Percentiles rank a stretch among this genome's conserved stretches.
Evolutionary conservation across 805 yeast species (phyloP).

Genomic region (Henningerozyma blattae): DNA sequence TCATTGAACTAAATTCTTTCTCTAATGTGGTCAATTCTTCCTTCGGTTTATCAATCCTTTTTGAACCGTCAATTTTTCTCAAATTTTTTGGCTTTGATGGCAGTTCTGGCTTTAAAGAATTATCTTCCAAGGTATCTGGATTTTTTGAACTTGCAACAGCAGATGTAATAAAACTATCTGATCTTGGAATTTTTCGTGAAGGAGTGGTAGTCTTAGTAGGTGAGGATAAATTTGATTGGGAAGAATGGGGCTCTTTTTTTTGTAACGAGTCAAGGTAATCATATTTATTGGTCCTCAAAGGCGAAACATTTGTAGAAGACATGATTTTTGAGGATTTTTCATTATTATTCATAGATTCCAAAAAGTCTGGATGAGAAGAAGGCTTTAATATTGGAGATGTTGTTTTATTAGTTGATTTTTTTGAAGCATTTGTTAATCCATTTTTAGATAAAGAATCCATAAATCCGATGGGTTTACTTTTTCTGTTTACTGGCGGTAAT

Average conservation of each 20-base stretch:
- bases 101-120: slow-evolving; percentile 6
- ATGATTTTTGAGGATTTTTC: too few relatives aligned
- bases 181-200: slow-evolving; percentile 3
- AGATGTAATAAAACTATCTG: slow-evolving; percentile 16
- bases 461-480: slow-evolving; percentile 4
- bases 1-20: not conserved
- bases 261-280: slow-evolving; percentile 16
- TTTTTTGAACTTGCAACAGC: slow-evolving; percentile 6
- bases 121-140: slow-evolving; percentile 1
- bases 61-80: not conserved
- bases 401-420: too few relatives aligned
- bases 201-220: too few relatives aligned
- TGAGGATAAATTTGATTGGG: not conserved
- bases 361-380: too few relatives aligned
- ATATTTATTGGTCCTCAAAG: too few relatives aligned
- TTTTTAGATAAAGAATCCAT: slow-evolving; percentile 11
- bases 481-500: not conserved
- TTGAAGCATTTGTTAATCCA: slow-evolving; percentile 6
- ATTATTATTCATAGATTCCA: too few relatives aligned
- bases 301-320: too few relatives aligned
- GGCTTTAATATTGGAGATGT: too few relatives aligned
- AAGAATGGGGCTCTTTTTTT: slow-evolving; percentile 2
- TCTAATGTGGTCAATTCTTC: not conserved
- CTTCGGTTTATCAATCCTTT: not conserved
- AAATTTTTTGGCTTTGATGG: slow-evolving; percentile 8